Percentiles rank a stretch among this genome's conserved stretches.
phyloP scores from a whole-genome alignment of 148 eudicot genomes.

The Rhododendron simsii region DNA sequence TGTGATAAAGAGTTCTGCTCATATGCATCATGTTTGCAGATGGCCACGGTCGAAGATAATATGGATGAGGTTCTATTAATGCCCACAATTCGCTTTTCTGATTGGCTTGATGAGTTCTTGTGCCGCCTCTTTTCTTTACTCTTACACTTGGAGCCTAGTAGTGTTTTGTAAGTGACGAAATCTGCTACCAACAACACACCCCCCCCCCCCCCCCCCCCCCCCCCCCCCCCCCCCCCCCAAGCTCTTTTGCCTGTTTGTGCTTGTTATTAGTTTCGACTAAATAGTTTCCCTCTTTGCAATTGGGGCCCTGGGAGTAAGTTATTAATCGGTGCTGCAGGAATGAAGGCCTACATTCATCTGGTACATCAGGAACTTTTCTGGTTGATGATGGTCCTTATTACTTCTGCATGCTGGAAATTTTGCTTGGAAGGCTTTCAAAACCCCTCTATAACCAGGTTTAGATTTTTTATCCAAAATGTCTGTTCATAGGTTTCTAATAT shows the following conservation, averaged over 20 bases:
- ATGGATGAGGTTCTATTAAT: conserved; percentile 41
- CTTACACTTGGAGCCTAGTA: conserved; percentile 90
- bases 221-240: neutral
- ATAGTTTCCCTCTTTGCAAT: neutral
- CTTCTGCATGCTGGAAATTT: conserved; percentile 90
- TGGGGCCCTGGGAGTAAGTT: conserved; percentile 12
- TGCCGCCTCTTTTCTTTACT: conserved; percentile 87
- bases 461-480: neutral
- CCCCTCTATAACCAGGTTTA: conserved; percentile 83
- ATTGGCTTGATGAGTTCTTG: conserved; percentile 98
- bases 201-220: neutral
- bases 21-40: conserved; percentile 41
- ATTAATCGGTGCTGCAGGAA: conserved; percentile 46
- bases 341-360: conserved; percentile 64
- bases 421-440: conserved; percentile 89
- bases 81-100: conserved; percentile 67
- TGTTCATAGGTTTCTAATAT: neutral
- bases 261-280: neutral
- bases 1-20: conserved; percentile 10
- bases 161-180: conserved; percentile 63
- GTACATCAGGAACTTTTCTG: conserved; percentile 89
- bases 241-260: neutral
- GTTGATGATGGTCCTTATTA: conserved; percentile 97
- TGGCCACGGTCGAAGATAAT: conserved; percentile 68
- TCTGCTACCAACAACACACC: neutral